Evolutionary conservation across 345 rosid species (phyloP).

Genomic region (Diplotaxis tenuifolia): DNA sequence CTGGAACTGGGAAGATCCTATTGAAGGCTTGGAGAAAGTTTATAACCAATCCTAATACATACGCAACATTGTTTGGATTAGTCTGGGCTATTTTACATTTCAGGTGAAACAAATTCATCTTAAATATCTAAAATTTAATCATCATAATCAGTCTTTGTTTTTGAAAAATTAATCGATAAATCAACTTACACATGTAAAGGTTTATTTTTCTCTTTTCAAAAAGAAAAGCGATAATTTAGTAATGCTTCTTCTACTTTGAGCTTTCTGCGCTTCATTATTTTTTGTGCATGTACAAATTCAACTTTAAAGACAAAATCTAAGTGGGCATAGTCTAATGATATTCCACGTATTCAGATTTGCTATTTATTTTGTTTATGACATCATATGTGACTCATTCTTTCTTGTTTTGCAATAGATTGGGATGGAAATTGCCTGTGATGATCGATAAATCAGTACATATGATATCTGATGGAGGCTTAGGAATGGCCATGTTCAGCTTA

Average conservation of each 20-base stretch:
- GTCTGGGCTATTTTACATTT: slow-evolving; percentile 80
- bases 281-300: not conserved
- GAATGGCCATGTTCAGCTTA: slow-evolving; percentile 97
- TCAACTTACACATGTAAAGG: slow-evolving; percentile 10
- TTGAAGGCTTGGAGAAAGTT: slow-evolving; percentile 68
- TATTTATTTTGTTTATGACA: not conserved
- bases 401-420: slow-evolving; percentile 44
- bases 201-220: not conserved
- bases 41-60: slow-evolving; percentile 69
- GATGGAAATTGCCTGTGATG: slow-evolving; percentile 61
- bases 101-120: slow-evolving; percentile 42
- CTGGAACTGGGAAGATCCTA: slow-evolving; percentile 46
- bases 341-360: not conserved
- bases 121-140: slow-evolving; percentile 1
- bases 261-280: slow-evolving; percentile 15
- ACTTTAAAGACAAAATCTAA: not conserved
- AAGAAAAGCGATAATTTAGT: slow-evolving; percentile 16
- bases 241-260: slow-evolving; percentile 22
- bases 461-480: slow-evolving; percentile 82
- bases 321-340: not conserved
- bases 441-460: slow-evolving; percentile 61
- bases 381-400: not conserved
- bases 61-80: slow-evolving; percentile 65
- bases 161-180: not conserved
- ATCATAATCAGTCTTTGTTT: not conserved